These are phyloP conservation scores for Calcarisporium arbuscula DNA, from an alignment of 2,329 filamentous ascomycete species.

Conservation along the genomic window DNA sequence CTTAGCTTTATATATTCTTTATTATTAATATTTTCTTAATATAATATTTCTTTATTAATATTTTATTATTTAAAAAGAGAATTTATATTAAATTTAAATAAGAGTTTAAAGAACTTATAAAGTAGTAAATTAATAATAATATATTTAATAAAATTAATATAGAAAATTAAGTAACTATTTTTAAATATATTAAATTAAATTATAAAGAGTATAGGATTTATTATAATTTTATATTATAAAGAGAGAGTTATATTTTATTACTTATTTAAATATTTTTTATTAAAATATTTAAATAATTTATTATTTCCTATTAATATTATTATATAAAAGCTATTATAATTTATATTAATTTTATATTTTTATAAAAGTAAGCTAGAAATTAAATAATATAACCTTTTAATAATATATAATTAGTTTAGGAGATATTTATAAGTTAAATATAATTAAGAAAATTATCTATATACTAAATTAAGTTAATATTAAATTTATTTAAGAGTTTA, in stretches of 20 bases:
- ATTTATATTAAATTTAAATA: too few relatives aligned
- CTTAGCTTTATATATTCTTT: constrained; percentile 1
- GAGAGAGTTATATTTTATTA: background rate
- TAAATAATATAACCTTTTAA: background rate
- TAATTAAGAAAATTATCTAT: background rate
- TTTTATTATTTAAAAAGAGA: background rate
- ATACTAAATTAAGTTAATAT: background rate
- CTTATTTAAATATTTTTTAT: background rate
- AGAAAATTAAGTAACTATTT: background rate
- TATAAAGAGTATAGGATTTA: background rate
- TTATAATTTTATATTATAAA: background rate
- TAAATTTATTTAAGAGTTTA: background rate
- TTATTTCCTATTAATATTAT: background rate
- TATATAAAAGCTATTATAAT: background rate
- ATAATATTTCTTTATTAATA: background rate
- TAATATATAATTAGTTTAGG: background rate
- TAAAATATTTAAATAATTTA: background rate
- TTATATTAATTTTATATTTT: background rate
- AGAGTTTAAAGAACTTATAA: too few relatives aligned
- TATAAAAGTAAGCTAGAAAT: background rate
- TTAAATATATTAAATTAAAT: background rate
- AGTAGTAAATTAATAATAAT: background rate
- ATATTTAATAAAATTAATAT: background rate
- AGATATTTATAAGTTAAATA: background rate
- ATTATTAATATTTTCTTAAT: background rate